Base-by-base conservation (phyloP, 345 rosid species). In the Ricinus communis region DNA sequence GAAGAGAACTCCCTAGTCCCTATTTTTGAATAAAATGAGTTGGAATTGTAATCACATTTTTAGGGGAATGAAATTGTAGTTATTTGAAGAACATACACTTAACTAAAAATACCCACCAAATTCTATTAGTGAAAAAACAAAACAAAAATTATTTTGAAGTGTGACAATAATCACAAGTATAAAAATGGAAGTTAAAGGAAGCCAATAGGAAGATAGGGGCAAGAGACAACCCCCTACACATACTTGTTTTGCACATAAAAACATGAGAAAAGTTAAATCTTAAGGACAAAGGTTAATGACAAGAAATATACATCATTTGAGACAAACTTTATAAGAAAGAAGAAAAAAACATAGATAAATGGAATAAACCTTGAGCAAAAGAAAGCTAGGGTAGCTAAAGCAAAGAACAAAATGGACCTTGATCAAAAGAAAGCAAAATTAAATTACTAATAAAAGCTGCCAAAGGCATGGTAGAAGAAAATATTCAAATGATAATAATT, bases 191-290 rank as follows among this genome's bases (percentile, higher is more conserved):
- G 24, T 31, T 18, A 19, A 36, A 36, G 22, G 30, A 58, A 2
- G 45, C 64, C 33, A 59, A 33, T 33, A 59, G 25, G 45, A 59
- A 59, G 40, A 31, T 16, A 30, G 21, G 36, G 25, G 45, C 0
- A 55, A 36, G 41, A 31, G 67, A 67, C 70, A 74, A 52, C 46
- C 70, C 30, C 70, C n/a, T 55, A 28, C 19, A 31, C 71, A 75
- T 57, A 53, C 71, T 71, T 51, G 41, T 63, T 64, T 27, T 53
- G 31, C 40, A 69, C 41, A 61, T 61, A 55, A 76, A 31, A 65
- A 50, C 75, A 73, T 47, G 19, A 56, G n/a, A 76, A 76, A 69
- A 76, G 75, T 69, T 76, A 66, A 80, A 69, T 38, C 43, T n/a
- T 19, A 52, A 40, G 61, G 71, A 33, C 50, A 50, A 66, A 33